Evolutionary conservation across 2,329 filamentous ascomycete genomes (phyloP).

Genomic region (Mycosphaerelloides madeirae): DNA sequence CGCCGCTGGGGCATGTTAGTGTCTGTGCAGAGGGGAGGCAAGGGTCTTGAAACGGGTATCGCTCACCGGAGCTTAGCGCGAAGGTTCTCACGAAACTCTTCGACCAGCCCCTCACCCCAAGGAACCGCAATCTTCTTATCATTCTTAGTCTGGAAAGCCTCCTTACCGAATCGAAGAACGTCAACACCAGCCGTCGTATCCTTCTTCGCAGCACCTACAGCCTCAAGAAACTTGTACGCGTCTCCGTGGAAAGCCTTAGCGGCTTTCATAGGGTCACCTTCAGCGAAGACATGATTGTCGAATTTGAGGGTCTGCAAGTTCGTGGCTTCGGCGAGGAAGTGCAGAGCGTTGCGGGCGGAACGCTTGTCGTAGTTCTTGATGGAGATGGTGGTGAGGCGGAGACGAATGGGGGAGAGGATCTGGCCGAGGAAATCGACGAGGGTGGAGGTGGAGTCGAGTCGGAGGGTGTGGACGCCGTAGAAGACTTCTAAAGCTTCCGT

Average conservation of each 20-base stretch:
- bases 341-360: constrained; percentile 29
- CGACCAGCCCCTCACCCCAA: constrained; percentile 21
- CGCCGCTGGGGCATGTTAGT: neutral
- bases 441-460: constrained; percentile 30
- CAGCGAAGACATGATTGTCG: constrained; percentile 23
- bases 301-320: constrained; percentile 29
- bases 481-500: constrained; percentile 28
- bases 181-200: constrained; percentile 27
- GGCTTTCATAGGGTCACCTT: constrained; percentile 30
- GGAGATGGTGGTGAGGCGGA: constrained; percentile 23
- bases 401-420: constrained; percentile 18
- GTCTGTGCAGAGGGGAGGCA: neutral
- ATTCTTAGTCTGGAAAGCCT: constrained; percentile 28
- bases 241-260: constrained; percentile 34
- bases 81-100: constrained; percentile 26
- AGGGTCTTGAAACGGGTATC: too few species aligned
- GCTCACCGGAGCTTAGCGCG: constrained; percentile 31
- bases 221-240: constrained; percentile 28
- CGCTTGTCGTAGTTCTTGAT: constrained; percentile 29
- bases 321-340: constrained; percentile 29
- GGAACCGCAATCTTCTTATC: constrained; percentile 17
- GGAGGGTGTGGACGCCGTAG: constrained; percentile 28
- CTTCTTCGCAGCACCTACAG: constrained; percentile 17
- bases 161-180: constrained; percentile 26
- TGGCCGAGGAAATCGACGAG: constrained; percentile 32